Evolutionary conservation across 257 asterid genomes (phyloP).

Genomic region (Solanum paucissectum): DNA sequence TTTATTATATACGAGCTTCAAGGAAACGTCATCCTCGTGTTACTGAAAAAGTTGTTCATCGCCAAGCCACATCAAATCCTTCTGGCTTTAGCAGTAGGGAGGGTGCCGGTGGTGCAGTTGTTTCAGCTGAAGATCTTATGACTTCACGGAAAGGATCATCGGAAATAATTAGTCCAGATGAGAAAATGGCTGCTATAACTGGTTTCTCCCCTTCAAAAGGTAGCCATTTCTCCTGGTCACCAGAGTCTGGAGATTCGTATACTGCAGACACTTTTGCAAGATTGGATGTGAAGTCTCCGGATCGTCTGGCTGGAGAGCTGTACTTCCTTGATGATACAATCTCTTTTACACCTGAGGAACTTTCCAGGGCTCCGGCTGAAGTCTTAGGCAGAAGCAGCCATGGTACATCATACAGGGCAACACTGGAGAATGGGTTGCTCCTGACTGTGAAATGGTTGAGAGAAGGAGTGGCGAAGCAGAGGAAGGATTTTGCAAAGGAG

Average conservation of each 20-base stretch:
- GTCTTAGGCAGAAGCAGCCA: slow-evolving; percentile 96
- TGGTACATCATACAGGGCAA: slow-evolving; percentile 86
- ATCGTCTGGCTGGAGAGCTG: slow-evolving; percentile 80
- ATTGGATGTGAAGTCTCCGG: slow-evolving; percentile 82
- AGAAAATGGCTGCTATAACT: slow-evolving; percentile 50
- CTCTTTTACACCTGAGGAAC: slow-evolving; percentile 79
- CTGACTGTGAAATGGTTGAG: slow-evolving; percentile 97
- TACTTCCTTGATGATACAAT: slow-evolving; percentile 85
- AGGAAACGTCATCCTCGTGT: slow-evolving; percentile 31
- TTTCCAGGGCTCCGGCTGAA: slow-evolving; percentile 95
- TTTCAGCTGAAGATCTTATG: slow-evolving; percentile 70
- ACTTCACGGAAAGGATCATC: slow-evolving; percentile 59
- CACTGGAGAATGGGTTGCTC: slow-evolving; percentile 77
- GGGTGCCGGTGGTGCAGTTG: slow-evolving; percentile 36
- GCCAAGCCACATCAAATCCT: slow-evolving; percentile 44
- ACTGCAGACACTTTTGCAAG: slow-evolving; percentile 61
- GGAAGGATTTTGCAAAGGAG: slow-evolving; percentile 94
- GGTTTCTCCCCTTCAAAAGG: slow-evolving; percentile 88
- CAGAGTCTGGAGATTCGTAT: slow-evolving; percentile 80
- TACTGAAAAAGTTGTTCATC: slow-evolving; percentile 32
- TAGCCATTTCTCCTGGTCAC: slow-evolving; percentile 91
- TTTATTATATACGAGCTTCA: slow-evolving; percentile 36
- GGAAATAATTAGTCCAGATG: slow-evolving; percentile 67
- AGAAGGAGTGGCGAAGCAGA: slow-evolving; percentile 96
- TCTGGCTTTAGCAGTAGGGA: slow-evolving; percentile 39